Base-by-base conservation (phyloP, 345 rosid species). In the Citrus trifoliata region DNA sequence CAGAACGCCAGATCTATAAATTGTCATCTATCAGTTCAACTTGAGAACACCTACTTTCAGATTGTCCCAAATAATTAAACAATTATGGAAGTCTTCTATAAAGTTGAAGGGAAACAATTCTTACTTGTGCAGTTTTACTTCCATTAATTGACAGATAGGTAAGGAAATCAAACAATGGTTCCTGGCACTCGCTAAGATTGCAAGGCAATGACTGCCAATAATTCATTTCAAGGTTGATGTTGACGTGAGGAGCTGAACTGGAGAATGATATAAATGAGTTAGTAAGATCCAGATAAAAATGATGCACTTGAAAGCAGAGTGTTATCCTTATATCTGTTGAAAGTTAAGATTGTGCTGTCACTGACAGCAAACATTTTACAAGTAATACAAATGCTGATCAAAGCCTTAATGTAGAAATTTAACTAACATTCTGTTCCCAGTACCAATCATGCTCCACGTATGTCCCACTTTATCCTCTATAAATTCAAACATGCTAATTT, bases 141-240 rank as follows among this genome's bases (percentile, higher is more conserved):
- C 98, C 99, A 81, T 88, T 94, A 69, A 89, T 48, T 24, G 97
- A 89, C 71, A 96, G 87, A 79, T 88, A 85, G 67, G 89, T 83
- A 53, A 90, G 87, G 73, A 84, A 96, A 72, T 93, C 98, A 58
- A 94, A 94, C 84, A 94, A 89, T 3, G 97, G 98, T 73, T 93
- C 97, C 66, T 94, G 97, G 76, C 97, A 96, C 79, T 96, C 98
- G 22, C 75, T 69, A 66, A 96, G 92, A 83, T 96, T 93, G 89
- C 91, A 90, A 69, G 99, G 87, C 81, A 93, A 92, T 61, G 95
- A 89, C 82, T 87, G 97, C 99, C 99, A 96, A 80, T 94, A 96
- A 81, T 94, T 96, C 99, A 96, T 96, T 88, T 96, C 91, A 61
- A 96, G 92, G 84, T 96, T 96, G 79, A 96, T 94, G 85, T 96